Base-by-base conservation (phyloP, 139 green algal species). In the Klebsormidium nitens region DNA sequence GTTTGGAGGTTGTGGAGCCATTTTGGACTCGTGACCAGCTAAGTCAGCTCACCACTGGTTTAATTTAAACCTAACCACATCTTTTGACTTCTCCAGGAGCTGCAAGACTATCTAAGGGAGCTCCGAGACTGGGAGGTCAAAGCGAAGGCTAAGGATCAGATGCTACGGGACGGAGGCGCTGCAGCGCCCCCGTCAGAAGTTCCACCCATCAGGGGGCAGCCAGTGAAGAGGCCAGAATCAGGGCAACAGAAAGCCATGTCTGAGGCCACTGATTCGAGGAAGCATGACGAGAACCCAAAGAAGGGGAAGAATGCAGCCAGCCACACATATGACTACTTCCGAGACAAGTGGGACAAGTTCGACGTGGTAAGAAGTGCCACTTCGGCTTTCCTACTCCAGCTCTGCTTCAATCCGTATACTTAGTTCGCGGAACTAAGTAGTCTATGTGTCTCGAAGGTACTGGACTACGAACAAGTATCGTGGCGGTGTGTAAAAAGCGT, bases 331-430 rank as follows among this genome's bases (percentile, higher is more conserved):
- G 67, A 75, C 57, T 75, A 75, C 67, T 75, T 75, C 31, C 61
- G 37, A 34, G 67, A 75, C 60, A 75, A 75, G 67, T 75, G 67
- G 67, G 67, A 75, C 60, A 75, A 59, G 58, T 75, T 75, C 60
- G 58, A 75, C 67, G 44, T 52, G 44, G 44, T 52, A 19, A 52
- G 44, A 17, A 52, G 17, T 52, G 44, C n/a, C n/a, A n/a, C n/a
- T n/a, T n/a, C n/a, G n/a, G n/a, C n/a, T n/a, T n/a, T n/a, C n/a
- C n/a, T n/a, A n/a, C n/a, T n/a, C n/a, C n/a, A n/a, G n/a, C n/a
- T n/a, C n/a, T n/a, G n/a, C n/a, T n/a, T n/a, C n/a, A n/a, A n/a
- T n/a, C n/a, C n/a, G n/a, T n/a, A n/a, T n/a, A n/a, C n/a, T n/a
- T n/a, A n/a, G n/a, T n/a, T n/a, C n/a, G n/a, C n/a, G n/a, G n/a